A percentile compares a stretch with the other conserved stretches of the same genome.
phyloP scores from a whole-genome alignment of 495 filamentous ascomycete genomes.

The Penicillium longicatenatum region DNA sequence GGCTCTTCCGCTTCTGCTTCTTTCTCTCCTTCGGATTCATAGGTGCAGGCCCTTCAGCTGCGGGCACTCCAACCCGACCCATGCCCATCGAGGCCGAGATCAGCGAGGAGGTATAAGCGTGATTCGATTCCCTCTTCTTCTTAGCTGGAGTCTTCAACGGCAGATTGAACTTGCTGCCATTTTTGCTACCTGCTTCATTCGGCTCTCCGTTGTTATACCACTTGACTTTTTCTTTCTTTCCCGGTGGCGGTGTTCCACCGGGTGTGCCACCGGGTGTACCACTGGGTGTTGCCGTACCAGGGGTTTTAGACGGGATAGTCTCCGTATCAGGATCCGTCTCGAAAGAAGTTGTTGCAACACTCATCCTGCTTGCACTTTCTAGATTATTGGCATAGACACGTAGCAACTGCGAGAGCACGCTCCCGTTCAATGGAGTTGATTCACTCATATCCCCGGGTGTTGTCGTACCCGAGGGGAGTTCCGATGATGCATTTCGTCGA shows the following conservation, averaged over 20 bases:
- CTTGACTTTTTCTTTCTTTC: constrained; percentile 37
- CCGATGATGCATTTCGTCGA: constrained; percentile 4
- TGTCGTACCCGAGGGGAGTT: constrained; percentile 20
- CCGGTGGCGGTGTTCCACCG: constrained; percentile 14
- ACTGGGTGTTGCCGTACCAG: constrained; percentile 22
- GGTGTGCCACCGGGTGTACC: background rate
- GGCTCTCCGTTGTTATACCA: constrained; percentile 31
- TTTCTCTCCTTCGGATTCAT: constrained; percentile 26
- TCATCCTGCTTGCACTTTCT: constrained; percentile 24
- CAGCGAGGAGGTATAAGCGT: constrained; percentile 34
- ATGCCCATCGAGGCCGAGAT: constrained; percentile 33
- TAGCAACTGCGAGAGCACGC: constrained; percentile 30
- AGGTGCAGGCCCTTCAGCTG: constrained; percentile 27
- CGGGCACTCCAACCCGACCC: constrained; percentile 29
- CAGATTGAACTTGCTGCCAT: constrained; percentile 9
- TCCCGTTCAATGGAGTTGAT: constrained; percentile 26
- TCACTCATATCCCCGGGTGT: constrained; percentile 23
- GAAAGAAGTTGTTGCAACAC: constrained; percentile 21
- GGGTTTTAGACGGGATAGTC: constrained; percentile 19
- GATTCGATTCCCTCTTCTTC: constrained; percentile 12
- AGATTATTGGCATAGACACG: constrained; percentile 34
- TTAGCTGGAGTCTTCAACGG: constrained; percentile 3
- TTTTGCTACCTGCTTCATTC: constrained; percentile 8
- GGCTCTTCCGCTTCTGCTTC: constrained; percentile 31
- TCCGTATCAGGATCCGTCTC: constrained; percentile 25